A percentile compares a stretch with the other conserved stretches of the same genome.
Evolutionary conservation across 352 stramenopile species (phyloP).

Genomic region (Stramenopiles sp.): DNA sequence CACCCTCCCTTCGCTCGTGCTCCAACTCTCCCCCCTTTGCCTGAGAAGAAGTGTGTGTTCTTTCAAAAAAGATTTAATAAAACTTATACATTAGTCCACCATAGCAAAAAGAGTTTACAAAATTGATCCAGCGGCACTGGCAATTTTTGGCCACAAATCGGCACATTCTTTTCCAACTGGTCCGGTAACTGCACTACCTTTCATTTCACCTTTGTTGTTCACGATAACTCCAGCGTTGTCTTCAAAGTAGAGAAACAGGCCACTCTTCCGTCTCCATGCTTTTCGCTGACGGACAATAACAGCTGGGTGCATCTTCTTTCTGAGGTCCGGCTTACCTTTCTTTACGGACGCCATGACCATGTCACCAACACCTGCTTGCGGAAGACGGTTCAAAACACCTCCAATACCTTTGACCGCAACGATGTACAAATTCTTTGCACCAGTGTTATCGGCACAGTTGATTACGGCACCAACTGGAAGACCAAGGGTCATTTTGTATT

Average conservation of each 20-base stretch:
- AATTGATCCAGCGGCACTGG: slow-evolving; percentile 96
- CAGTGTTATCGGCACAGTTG: slow-evolving; percentile 99
- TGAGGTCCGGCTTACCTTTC: slow-evolving; percentile 99
- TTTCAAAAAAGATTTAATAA: too few relatives aligned
- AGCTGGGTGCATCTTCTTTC: slow-evolving; percentile 99
- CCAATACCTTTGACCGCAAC: slow-evolving; percentile 98
- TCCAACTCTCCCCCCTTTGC: too few relatives aligned
- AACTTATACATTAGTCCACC: too few relatives aligned
- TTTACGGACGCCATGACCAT: slow-evolving; percentile 99
- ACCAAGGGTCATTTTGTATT: slow-evolving; percentile 98
- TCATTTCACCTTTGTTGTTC: slow-evolving; percentile 99
- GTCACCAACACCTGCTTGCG: slow-evolving; percentile 88
- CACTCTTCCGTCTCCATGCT: slow-evolving; percentile 95
- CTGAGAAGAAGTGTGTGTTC: too few relatives aligned
- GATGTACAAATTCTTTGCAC: slow-evolving; percentile 99
- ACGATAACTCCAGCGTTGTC: slow-evolving; percentile 99
- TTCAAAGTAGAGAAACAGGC: slow-evolving; percentile 99
- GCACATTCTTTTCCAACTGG: slow-evolving; percentile 99
- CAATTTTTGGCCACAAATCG: slow-evolving; percentile 99
- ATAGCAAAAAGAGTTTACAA: slow-evolving; percentile 77
- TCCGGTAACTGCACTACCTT: slow-evolving; percentile 93
- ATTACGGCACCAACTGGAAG: slow-evolving; percentile 92
- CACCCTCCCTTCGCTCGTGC: too few relatives aligned
- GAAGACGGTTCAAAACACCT: slow-evolving; percentile 94
- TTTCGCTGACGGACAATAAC: slow-evolving; percentile 98